Conservation (phyloP, 768 basidiomycete genomes). For the Tylopilus felleus region DNA sequence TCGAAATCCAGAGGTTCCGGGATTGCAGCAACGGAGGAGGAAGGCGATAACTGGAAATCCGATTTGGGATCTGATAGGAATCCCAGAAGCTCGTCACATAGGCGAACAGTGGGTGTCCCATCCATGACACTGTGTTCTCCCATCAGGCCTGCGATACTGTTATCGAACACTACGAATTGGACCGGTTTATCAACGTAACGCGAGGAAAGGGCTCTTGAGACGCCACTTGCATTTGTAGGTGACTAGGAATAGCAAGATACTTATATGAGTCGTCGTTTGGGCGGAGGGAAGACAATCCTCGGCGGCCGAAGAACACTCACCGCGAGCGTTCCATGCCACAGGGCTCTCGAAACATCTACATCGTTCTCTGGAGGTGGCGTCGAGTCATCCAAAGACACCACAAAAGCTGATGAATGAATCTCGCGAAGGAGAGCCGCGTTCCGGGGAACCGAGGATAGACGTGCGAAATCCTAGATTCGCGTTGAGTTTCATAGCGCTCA, state of each 20-base stretch:
- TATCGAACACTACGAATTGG: slow-evolving; percentile 84
- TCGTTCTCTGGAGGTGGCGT: slow-evolving; percentile 41
- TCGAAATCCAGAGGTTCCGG: slow-evolving; percentile 65
- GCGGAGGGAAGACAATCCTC: background rate
- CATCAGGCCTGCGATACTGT: slow-evolving; percentile 78
- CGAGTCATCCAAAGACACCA: slow-evolving; percentile 74
- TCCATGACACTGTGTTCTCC: slow-evolving; percentile 95
- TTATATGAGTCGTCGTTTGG: background rate
- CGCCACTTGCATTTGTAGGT: slow-evolving; percentile 20
- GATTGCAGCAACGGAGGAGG: slow-evolving; percentile 11
- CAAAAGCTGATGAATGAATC: slow-evolving; percentile 84
- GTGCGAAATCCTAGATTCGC: slow-evolving; percentile 53
- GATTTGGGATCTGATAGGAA: slow-evolving; percentile 58
- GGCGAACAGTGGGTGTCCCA: slow-evolving; percentile 74
- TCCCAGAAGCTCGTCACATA: slow-evolving; percentile 68
- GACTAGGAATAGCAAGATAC: slow-evolving; percentile 4
- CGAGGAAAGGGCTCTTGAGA: slow-evolving; percentile 55
- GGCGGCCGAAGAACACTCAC: slow-evolving; percentile 36
- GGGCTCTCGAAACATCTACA: slow-evolving; percentile 59
- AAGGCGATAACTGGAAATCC: slow-evolving; percentile 48
- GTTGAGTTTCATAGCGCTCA: background rate
- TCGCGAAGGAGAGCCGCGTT: slow-evolving; percentile 65
- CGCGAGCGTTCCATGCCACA: slow-evolving; percentile 79
- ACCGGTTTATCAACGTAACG: slow-evolving; percentile 90
- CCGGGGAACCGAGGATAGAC: slow-evolving; percentile 52